These are phyloP conservation scores for Diaporthe capsici DNA, from an alignment of 2,329 filamentous ascomycete species.

Conservation along the genomic window DNA sequence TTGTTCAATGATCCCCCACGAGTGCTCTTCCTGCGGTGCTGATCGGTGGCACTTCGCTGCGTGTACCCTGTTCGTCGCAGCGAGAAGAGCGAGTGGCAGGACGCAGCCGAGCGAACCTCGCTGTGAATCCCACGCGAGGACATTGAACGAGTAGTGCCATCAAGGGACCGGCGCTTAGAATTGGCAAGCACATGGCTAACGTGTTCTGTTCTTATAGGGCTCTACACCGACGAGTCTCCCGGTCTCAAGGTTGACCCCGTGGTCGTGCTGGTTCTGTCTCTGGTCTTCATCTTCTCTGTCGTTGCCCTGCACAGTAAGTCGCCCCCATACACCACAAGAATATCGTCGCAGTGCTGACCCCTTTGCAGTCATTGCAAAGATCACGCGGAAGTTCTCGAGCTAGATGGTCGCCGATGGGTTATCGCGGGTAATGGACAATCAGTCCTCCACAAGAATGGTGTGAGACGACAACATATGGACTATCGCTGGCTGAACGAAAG, in stretches of 20 bases:
- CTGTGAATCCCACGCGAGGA: not conserved
- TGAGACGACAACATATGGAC: not conserved
- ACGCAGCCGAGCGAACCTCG: not conserved
- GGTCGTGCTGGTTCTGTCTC: constrained; percentile 93
- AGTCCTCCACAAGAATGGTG: constrained; percentile 1
- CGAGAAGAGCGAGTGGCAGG: not conserved
- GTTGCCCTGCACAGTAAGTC: constrained; percentile 94
- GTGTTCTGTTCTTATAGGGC: constrained; percentile 64
- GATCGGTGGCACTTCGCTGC: not conserved
- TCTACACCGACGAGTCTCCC: constrained; percentile 98
- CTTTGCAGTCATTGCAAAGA: constrained; percentile 89
- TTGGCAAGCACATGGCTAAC: constrained; percentile 8
- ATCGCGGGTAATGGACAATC: not conserved
- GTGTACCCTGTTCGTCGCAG: not conserved
- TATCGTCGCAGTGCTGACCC: constrained; percentile 42
- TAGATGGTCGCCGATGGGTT: constrained; percentile 51
- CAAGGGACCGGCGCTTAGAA: not conserved
- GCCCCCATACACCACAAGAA: not conserved
- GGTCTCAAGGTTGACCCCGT: constrained; percentile 98
- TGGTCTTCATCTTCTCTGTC: constrained; percentile 99
- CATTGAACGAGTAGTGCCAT: not conserved
- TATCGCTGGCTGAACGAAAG: constrained; percentile 3
- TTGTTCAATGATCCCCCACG: not conserved
- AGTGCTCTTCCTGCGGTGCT: not conserved
- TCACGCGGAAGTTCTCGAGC: constrained; percentile 88